Conservation (phyloP, 257 asterid species). For the Mentha longifolia region DNA sequence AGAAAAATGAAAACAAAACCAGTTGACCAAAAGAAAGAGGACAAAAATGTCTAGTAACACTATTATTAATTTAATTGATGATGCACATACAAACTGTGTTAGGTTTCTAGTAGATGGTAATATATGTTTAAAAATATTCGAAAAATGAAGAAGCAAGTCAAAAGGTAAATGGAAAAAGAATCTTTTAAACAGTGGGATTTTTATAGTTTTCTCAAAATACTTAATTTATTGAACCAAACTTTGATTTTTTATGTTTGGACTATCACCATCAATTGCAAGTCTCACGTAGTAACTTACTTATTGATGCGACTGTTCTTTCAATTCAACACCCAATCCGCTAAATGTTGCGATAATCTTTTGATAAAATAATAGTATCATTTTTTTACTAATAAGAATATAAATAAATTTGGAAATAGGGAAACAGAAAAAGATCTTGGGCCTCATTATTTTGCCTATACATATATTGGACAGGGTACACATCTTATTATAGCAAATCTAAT, state of each 20-base stretch:
- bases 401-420: not conserved
- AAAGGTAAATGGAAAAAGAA: not conserved
- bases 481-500: too few relatives aligned
- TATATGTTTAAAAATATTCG: not conserved
- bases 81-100: slow-evolving; percentile 40
- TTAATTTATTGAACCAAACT: not conserved
- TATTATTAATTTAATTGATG: slow-evolving; percentile 32
- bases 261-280: slow-evolving; percentile 41
- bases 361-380: not conserved
- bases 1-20: slow-evolving; percentile 11
- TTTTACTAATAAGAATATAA: not conserved
- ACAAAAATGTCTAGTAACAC: slow-evolving; percentile 35
- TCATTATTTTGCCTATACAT: not conserved
- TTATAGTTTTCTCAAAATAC: slow-evolving; percentile 24
- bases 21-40: slow-evolving; percentile 49
- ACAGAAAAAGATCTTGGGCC: not conserved
- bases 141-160: slow-evolving; percentile 27
- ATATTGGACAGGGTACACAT: too few relatives aligned
- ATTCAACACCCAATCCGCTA: slow-evolving; percentile 20
- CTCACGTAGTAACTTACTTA: slow-evolving; percentile 27
- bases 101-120: slow-evolving; percentile 48
- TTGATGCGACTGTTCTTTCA: slow-evolving; percentile 36
- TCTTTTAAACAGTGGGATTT: slow-evolving; percentile 37
- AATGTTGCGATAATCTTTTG: too few relatives aligned
- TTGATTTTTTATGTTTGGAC: slow-evolving; percentile 38